A percentile compares a stretch with the other conserved stretches of the same genome.
Conservation (phyloP, 2,329 filamentous ascomycete species). For the Aspergillus tamarii region DNA sequence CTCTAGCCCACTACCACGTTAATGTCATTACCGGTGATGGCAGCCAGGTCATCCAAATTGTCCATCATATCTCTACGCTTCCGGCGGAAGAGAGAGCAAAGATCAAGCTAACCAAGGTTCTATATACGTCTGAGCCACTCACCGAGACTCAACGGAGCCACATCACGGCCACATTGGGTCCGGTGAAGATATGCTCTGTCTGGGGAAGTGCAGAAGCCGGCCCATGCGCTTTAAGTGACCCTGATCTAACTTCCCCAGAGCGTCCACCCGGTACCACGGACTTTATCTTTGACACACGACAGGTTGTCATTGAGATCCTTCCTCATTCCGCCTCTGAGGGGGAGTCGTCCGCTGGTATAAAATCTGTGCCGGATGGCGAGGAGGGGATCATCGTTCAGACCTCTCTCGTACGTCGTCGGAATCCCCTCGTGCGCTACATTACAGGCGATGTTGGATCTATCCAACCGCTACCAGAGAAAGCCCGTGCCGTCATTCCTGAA, state of each 20-base stretch:
- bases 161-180: conserved; percentile 34
- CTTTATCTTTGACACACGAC: conserved; percentile 45
- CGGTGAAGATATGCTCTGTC: conserved; percentile 44
- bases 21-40: conserved; percentile 46
- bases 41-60: conserved; percentile 43
- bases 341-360: neutral
- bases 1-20: conserved; percentile 36
- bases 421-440: conserved; percentile 51
- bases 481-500: conserved; percentile 21
- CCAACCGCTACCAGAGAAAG: conserved; percentile 34
- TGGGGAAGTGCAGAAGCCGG: conserved; percentile 51
- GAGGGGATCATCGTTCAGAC: conserved; percentile 48
- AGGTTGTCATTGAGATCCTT: conserved; percentile 44
- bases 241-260: conserved; percentile 29
- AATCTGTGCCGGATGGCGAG: conserved; percentile 35
- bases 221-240: conserved; percentile 40
- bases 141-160: conserved; percentile 36
- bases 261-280: conserved; percentile 28
- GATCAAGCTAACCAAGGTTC: conserved; percentile 44
- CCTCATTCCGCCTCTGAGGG: conserved; percentile 21
- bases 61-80: conserved; percentile 40
- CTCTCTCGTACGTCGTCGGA: conserved; percentile 45
- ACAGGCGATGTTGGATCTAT: conserved; percentile 50
- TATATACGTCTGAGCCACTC: conserved; percentile 52
- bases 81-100: conserved; percentile 12